Base-by-base conservation (phyloP, 2,329 filamentous ascomycete genomes). In the Gliomastix tumulicola region DNA sequence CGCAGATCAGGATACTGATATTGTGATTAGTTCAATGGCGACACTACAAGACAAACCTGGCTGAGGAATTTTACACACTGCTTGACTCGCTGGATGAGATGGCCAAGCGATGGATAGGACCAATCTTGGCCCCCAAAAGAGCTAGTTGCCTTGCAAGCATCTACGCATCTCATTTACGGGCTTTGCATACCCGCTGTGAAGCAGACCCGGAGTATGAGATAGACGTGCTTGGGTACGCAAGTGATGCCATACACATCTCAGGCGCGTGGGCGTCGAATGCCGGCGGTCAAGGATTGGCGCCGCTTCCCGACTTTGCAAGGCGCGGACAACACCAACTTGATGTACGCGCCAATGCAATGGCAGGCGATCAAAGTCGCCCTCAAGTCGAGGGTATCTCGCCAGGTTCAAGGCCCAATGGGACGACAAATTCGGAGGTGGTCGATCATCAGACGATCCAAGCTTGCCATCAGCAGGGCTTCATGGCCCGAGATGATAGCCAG, bases 11-110 rank as follows among this genome's bases (percentile, higher is more conserved):
- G n/a, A n/a, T n/a, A n/a, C n/a, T n/a, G n/a, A n/a, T n/a, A 42
- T n/a, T 5, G 6, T 7, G 4, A 4, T 1, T 9, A 47, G 54
- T 56, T 0, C 58, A 59, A 37, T 47, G 52, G 36, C 48, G 54
- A 7, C 54, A 49, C 30, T 49, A 44, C 48, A 36, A 44, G 23
- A 22, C 42, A 34, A 32, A 49, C 16, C 12, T 48, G 41, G 34
- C 35, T 10, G 8, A 51, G 0, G 44, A 54, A 7, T 58, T 60
- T 20, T 54, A 48, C 49, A 38, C 47, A 0, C 41, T 60, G 1
- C 44, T 58, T 0, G 45, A 50, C 1, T 45, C 47, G 10, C 46
- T 60, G 3, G 49, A 59, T 3, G 49, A 49, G 4, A 57, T 57
- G 42, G 42, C 51, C 1, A 43, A 39, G n/a, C 42, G 54, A 15